Conservation (phyloP, 1,139 yeast species). For the Suhomyces wounanorum region DNA sequence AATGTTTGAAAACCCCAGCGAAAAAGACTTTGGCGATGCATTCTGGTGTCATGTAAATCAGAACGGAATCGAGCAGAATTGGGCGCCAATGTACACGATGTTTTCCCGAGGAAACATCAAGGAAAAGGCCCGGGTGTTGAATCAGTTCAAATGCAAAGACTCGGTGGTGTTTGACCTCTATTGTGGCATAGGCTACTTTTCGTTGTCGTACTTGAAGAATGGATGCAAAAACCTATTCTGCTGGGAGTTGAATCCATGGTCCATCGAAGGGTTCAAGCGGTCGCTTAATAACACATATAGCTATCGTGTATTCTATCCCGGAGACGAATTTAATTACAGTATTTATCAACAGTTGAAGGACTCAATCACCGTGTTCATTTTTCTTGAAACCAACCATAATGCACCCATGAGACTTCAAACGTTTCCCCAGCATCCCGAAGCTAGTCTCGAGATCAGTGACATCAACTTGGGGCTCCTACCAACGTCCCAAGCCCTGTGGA, state of each 20-base stretch:
- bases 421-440: constrained; percentile 16
- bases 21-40: constrained; percentile 47
- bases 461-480: constrained; percentile 81
- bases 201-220: constrained; percentile 62
- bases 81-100: constrained; percentile 90
- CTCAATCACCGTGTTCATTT: constrained; percentile 38
- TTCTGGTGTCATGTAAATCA: constrained; percentile 76
- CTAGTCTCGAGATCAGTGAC: constrained; percentile 48
- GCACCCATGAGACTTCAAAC: constrained; percentile 44
- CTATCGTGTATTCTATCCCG: constrained; percentile 32
- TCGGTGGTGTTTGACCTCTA: constrained; percentile 67
- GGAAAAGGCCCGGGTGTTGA: constrained; percentile 69
- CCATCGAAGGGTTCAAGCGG: constrained; percentile 65
- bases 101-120: constrained; percentile 86
- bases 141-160: constrained; percentile 27
- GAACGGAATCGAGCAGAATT: constrained; percentile 73
- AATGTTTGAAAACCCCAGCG: constrained; percentile 39
- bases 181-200: constrained; percentile 86
- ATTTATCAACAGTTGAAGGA: constrained; percentile 11
- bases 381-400: constrained; percentile 61
- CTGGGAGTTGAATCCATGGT: constrained; percentile 90
- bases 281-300: constrained; percentile 55
- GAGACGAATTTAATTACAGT: constrained; percentile 31
- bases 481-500: constrained; percentile 64
- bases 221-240: constrained; percentile 59